A percentile compares a stretch with the other conserved stretches of the same genome.
These are phyloP conservation scores for Lentinula sp. DNA, from an alignment of 768 basidiomycete genomes.

Conservation along the genomic window DNA sequence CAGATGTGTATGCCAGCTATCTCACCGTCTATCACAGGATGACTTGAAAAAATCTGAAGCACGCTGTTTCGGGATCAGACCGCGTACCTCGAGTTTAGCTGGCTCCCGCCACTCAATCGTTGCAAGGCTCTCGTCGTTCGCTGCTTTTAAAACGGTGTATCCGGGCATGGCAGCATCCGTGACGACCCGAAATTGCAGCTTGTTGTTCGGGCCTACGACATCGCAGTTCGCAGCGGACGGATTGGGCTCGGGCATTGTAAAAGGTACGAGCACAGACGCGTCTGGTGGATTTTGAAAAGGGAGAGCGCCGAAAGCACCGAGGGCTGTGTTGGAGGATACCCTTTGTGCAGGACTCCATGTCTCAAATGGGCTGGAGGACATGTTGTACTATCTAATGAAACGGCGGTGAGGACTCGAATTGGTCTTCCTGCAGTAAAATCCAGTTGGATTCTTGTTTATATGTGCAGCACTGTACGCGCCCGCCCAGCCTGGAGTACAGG, in stretches of 20 bases:
- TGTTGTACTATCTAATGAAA: neutral
- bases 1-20: neutral
- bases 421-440: neutral
- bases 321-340: neutral
- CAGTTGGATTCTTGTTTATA: neutral
- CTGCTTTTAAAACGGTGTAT: constrained; percentile 28
- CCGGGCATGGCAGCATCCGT: constrained; percentile 26
- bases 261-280: constrained; percentile 22
- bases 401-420: neutral
- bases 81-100: constrained; percentile 34
- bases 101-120: constrained; percentile 37
- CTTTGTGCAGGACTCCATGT: neutral
- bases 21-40: constrained; percentile 34
- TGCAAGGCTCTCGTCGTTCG: constrained; percentile 24
- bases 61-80: constrained; percentile 24
- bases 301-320: neutral
- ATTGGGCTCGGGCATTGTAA: constrained; percentile 34
- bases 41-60: constrained; percentile 35
- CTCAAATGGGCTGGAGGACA: neutral
- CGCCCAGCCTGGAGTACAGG: neutral
- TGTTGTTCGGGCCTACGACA: constrained; percentile 34
- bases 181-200: constrained; percentile 32
- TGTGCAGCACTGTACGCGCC: neutral
- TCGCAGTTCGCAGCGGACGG: constrained; percentile 36
- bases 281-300: neutral